Evolutionary conservation across 768 basidiomycete genomes (phyloP).

Genomic region (Austroboletus festivus): DNA sequence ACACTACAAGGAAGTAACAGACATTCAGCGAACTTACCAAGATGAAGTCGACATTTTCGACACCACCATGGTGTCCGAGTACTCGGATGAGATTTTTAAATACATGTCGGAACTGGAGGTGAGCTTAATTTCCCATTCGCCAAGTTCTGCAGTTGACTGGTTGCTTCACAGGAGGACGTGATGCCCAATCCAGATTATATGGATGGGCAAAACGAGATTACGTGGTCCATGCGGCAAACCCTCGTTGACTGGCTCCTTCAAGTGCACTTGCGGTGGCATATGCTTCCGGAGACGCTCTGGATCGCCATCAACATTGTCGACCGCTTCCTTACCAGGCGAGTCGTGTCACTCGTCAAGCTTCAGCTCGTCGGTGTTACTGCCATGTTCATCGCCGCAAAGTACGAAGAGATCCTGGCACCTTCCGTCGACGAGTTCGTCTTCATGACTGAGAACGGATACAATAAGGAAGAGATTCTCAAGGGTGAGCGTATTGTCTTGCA

Average conservation of each 20-base stretch:
- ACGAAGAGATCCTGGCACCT: slow-evolving; percentile 98
- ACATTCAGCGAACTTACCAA: slow-evolving; percentile 59
- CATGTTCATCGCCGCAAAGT: slow-evolving; percentile 98
- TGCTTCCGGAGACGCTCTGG: slow-evolving; percentile 99
- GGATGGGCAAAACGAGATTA: slow-evolving; percentile 88
- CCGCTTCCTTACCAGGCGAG: slow-evolving; percentile 84
- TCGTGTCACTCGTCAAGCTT: slow-evolving; percentile 85
- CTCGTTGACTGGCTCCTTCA: slow-evolving; percentile 98
- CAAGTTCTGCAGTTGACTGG: slow-evolving; percentile 18
- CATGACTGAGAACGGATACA: slow-evolving; percentile 96
- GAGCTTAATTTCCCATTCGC: slow-evolving; percentile 18
- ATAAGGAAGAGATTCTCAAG: slow-evolving; percentile 94
- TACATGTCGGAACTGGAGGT: slow-evolving; percentile 97
- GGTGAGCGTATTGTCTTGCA: slow-evolving; percentile 96
- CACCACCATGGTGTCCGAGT: slow-evolving; percentile 96
- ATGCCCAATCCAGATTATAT: slow-evolving; percentile 96
- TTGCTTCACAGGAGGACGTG: slow-evolving; percentile 56
- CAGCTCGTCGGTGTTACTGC: slow-evolving; percentile 98
- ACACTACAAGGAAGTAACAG: slow-evolving; percentile 61
- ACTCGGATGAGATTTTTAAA: slow-evolving; percentile 95
- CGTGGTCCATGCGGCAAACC: slow-evolving; percentile 92
- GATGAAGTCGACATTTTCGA: slow-evolving; percentile 70
- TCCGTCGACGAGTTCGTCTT: slow-evolving; percentile 97
- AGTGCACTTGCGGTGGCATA: slow-evolving; percentile 96
- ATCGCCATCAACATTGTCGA: slow-evolving; percentile 97